Percentiles rank a stretch among this genome's conserved stretches.
phyloP scores from a whole-genome alignment of 805 yeast species.

The Maudiozyma bulderi region DNA sequence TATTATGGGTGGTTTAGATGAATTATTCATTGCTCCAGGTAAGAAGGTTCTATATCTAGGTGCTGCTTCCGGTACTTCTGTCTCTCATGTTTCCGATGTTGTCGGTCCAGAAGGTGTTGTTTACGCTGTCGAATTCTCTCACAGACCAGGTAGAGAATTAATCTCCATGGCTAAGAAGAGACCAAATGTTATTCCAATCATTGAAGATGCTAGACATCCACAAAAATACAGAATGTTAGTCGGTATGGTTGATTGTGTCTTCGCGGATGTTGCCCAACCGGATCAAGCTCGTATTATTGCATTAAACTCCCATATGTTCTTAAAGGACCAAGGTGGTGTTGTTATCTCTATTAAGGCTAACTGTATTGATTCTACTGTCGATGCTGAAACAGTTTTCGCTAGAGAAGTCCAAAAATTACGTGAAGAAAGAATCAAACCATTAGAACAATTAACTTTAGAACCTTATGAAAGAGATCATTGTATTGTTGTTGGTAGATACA shows the following conservation, averaged over 20 bases:
- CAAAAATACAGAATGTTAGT: slow-evolving; percentile 98
- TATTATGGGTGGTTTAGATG: slow-evolving; percentile 99
- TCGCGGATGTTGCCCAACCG: slow-evolving; percentile 99
- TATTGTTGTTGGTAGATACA: slow-evolving; percentile 94
- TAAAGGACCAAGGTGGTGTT: slow-evolving; percentile 97
- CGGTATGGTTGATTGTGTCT: slow-evolving; percentile 97
- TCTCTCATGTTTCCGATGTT: slow-evolving; percentile 94
- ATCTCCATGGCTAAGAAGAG: slow-evolving; percentile 99
- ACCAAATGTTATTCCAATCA: slow-evolving; percentile 97
- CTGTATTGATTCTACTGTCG: slow-evolving; percentile 99
- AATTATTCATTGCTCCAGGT: slow-evolving; percentile 95
- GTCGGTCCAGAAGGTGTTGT: slow-evolving; percentile 99
- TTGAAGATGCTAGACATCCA: slow-evolving; percentile 99
- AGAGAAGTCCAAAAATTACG: slow-evolving; percentile 98
- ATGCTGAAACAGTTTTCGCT: slow-evolving; percentile 98
- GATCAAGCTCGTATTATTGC: slow-evolving; percentile 99
- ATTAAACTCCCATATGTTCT: slow-evolving; percentile 93
- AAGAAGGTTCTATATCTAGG: slow-evolving; percentile 94
- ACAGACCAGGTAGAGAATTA: slow-evolving; percentile 99
- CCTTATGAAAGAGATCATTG: slow-evolving; percentile 99
- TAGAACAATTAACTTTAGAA: slow-evolving; percentile 96
- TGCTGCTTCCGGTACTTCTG: slow-evolving; percentile 99
- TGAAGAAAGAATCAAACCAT: slow-evolving; percentile 96
- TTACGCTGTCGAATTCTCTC: slow-evolving; percentile 98
- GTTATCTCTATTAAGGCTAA: slow-evolving; percentile 98